A percentile compares a stretch with the other conserved stretches of the same genome.
phyloP scores from a whole-genome alignment of 2,329 filamentous ascomycete genomes.

The Calonectria pseudoreteaudii region DNA sequence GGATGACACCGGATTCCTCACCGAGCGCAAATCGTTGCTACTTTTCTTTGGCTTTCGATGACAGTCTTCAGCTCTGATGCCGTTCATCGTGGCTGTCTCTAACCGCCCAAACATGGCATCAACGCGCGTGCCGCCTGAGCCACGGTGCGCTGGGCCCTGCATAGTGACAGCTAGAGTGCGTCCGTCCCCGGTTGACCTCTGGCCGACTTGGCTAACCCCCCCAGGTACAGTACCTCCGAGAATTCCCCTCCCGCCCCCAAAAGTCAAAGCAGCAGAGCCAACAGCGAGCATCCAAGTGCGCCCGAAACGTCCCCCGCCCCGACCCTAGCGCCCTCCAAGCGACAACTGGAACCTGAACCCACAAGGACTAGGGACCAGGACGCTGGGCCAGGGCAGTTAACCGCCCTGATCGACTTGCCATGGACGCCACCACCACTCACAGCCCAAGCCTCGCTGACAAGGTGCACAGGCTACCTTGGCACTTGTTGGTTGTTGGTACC shows the following conservation, averaged over 20 bases:
- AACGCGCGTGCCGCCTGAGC: slow-evolving; percentile 10
- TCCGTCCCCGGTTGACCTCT: not conserved
- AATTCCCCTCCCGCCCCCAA: slow-evolving; percentile 8
- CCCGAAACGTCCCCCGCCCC: slow-evolving; percentile 28
- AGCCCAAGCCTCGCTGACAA: slow-evolving; percentile 4
- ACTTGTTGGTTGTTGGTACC: slow-evolving; percentile 8
- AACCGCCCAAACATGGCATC: slow-evolving; percentile 14
- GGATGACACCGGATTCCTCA: not conserved
- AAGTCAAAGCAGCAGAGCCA: slow-evolving; percentile 13
- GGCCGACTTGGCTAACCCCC: not conserved
- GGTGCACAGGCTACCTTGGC: slow-evolving; percentile 1
- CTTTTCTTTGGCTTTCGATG: not conserved
- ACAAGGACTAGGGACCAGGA: slow-evolving; percentile 5
- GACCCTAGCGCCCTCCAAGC: slow-evolving; percentile 27
- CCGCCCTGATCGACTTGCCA: slow-evolving; percentile 8
- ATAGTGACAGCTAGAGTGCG: slow-evolving; percentile 4
- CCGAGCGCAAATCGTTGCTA: not conserved
- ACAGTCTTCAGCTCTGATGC: not conserved
- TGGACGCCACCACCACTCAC: slow-evolving; percentile 12
- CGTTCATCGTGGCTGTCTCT: not conserved
- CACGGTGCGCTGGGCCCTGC: slow-evolving; percentile 4
- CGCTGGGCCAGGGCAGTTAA: slow-evolving; percentile 21
- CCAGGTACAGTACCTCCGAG: slow-evolving; percentile 10
- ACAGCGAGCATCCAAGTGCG: slow-evolving; percentile 19
- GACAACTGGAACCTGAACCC: slow-evolving; percentile 27